These are phyloP conservation scores for Acanthochlamys bracteata DNA, from an alignment of 106 monocot genomes.

Conservation along the genomic window DNA sequence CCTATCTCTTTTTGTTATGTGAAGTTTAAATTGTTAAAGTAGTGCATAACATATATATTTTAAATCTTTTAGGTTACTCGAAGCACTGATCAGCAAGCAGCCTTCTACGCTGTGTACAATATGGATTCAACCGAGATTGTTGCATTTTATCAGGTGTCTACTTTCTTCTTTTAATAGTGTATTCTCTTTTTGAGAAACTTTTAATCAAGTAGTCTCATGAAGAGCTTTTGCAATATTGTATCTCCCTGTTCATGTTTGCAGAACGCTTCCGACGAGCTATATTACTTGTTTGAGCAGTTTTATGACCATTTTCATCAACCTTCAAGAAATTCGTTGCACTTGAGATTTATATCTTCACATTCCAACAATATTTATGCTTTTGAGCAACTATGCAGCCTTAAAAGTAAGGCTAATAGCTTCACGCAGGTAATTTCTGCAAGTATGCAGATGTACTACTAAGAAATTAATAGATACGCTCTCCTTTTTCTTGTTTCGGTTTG, in stretches of 20 bases:
- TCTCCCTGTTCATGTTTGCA: slow-evolving; percentile 38
- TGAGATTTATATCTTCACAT: slow-evolving; percentile 87
- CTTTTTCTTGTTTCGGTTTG: too few relatives aligned
- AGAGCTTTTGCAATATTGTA: too few relatives aligned
- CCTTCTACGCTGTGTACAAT: slow-evolving; percentile 98
- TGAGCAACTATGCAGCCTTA: slow-evolving; percentile 57
- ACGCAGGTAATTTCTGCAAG: slow-evolving; percentile 56
- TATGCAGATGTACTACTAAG: too few relatives aligned
- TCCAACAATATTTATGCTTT: slow-evolving; percentile 82
- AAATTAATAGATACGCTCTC: too few relatives aligned
- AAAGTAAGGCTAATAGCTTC: slow-evolving; percentile 55
- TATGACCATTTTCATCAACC: slow-evolving; percentile 77
- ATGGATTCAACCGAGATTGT: slow-evolving; percentile 93
- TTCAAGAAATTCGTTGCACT: slow-evolving; percentile 79
- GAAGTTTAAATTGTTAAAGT: too few relatives aligned
- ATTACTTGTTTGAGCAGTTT: slow-evolving; percentile 73
- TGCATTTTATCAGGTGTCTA: slow-evolving; percentile 81
- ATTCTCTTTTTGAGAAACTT: too few relatives aligned
- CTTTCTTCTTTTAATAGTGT: background rate
- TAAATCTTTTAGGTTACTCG: slow-evolving; percentile 63
- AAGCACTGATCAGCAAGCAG: slow-evolving; percentile 63
- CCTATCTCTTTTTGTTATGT: background rate
- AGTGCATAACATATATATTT: background rate
- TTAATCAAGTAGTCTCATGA: too few relatives aligned
- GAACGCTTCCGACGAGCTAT: slow-evolving; percentile 89